phyloP scores from a whole-genome alignment of 2,329 filamentous ascomycete species.

The Fusarium compactum region DNA sequence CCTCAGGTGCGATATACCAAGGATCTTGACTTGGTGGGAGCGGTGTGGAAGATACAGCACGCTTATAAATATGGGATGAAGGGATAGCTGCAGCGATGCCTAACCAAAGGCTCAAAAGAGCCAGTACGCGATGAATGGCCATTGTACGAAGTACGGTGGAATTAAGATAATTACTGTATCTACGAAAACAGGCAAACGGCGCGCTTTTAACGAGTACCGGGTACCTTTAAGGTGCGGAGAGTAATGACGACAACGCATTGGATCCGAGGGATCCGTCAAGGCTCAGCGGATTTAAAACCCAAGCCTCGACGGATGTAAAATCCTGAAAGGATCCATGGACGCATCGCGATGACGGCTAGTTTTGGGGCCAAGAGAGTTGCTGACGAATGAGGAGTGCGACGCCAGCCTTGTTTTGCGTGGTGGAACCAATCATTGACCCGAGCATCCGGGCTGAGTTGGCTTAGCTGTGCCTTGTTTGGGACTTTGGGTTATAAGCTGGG shows the following conservation, averaged over 20 bases:
- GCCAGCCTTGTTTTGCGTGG: not conserved
- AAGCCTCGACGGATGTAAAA: not conserved
- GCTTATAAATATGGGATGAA: conserved; percentile 12
- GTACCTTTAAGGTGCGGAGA: not conserved
- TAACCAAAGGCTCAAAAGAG: conserved; percentile 34
- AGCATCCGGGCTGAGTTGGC: not conserved
- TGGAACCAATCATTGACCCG: not conserved
- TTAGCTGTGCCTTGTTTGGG: not conserved
- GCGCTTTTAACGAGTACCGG: not conserved
- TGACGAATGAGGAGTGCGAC: not conserved
- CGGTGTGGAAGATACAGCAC: conserved; percentile 9
- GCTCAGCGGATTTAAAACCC: not conserved
- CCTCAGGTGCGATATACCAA: conserved; percentile 42
- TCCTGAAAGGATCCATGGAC: conserved; percentile 1
- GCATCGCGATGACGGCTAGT: not conserved
- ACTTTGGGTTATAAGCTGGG: not conserved
- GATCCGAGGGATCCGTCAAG: conserved; percentile 18
- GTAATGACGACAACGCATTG: conserved; percentile 11
- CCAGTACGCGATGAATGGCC: conserved; percentile 24
- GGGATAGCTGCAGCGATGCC: conserved; percentile 12
- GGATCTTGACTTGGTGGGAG: conserved; percentile 42
- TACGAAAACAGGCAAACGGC: not conserved
- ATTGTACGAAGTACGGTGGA: conserved; percentile 9
- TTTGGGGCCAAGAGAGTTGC: not conserved
- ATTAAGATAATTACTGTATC: not conserved